phyloP scores from a whole-genome alignment of 2,329 filamentous ascomycete species.

The Colletotrichum noveboracense region DNA sequence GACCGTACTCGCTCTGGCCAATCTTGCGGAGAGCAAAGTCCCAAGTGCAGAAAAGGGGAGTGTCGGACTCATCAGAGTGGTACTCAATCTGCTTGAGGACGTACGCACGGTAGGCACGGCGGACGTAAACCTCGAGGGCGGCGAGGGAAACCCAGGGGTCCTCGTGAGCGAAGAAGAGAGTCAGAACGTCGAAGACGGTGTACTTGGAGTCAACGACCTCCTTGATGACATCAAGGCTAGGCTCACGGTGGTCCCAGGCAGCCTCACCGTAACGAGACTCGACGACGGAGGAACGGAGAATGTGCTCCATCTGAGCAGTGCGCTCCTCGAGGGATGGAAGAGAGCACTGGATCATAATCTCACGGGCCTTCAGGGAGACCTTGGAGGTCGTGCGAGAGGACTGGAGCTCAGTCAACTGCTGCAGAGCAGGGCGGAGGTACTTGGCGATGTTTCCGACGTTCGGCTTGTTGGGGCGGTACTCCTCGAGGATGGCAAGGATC shows the following conservation, averaged over 20 bases:
- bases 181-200: slow-evolving; percentile 95
- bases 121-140: slow-evolving; percentile 93
- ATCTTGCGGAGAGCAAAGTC: slow-evolving; percentile 95
- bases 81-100: slow-evolving; percentile 89
- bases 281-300: slow-evolving; percentile 91
- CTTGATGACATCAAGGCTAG: slow-evolving; percentile 88
- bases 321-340: slow-evolving; percentile 96
- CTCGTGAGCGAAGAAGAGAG: slow-evolving; percentile 92
- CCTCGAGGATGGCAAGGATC: slow-evolving; percentile 86
- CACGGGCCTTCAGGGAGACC: slow-evolving; percentile 95
- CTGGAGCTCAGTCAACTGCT: slow-evolving; percentile 89
- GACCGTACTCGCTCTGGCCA: slow-evolving; percentile 86
- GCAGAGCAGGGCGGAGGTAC: slow-evolving; percentile 81
- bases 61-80: slow-evolving; percentile 73
- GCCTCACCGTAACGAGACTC: slow-evolving; percentile 98
- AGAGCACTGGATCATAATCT: slow-evolving; percentile 96
- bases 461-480: slow-evolving; percentile 94
- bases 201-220: slow-evolving; percentile 99
- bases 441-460: slow-evolving; percentile 87
- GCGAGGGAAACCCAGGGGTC: slow-evolving; percentile 95
- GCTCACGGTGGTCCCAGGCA: slow-evolving; percentile 94
- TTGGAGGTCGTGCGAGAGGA: slow-evolving; percentile 83
- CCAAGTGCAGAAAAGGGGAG: slow-evolving; percentile 84
- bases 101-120: slow-evolving; percentile 96
- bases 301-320: slow-evolving; percentile 97